A percentile compares a stretch with the other conserved stretches of the same genome.
phyloP scores from a whole-genome alignment of 1,284 basidiomycete genomes.

The Anthracocystis setariae region DNA sequence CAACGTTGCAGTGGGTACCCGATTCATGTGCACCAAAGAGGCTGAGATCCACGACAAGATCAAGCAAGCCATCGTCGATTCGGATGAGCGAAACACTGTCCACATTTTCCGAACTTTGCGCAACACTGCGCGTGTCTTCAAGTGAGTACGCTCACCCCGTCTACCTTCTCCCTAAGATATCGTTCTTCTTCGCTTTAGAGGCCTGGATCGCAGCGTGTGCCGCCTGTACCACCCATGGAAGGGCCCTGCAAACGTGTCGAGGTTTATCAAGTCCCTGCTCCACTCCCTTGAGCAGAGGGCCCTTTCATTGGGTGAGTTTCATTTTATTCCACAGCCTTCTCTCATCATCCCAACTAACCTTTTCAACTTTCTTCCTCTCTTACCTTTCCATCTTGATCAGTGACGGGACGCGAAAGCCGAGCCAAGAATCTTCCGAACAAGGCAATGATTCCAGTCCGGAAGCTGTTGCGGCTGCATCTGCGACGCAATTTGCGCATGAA shows the following conservation, averaged over 20 bases:
- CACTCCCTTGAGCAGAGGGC: conserved; percentile 5
- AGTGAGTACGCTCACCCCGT: conserved; percentile 66
- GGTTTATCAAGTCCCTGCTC: background rate
- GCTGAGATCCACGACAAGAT: conserved; percentile 88
- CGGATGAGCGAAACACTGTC: conserved; percentile 80
- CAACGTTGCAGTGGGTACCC: conserved; percentile 73
- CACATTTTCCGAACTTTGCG: conserved; percentile 86
- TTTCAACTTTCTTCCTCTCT: background rate
- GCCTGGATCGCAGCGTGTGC: background rate
- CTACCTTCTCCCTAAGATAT: background rate
- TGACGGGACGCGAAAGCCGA: conserved; percentile 16
- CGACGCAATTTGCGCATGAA: conserved; percentile 8
- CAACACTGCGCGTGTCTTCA: conserved; percentile 89
- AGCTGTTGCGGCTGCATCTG: background rate
- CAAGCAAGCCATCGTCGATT: conserved; percentile 86
- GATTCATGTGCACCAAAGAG: conserved; percentile 78
- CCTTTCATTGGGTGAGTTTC: conserved; percentile 41
- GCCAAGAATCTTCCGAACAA: conserved; percentile 3
- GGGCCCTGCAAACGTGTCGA: conserved; percentile 5
- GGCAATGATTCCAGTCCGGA: conserved; percentile 1
- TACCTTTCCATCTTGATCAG: conserved; percentile 1
- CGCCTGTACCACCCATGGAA: conserved; percentile 20
- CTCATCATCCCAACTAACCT: background rate
- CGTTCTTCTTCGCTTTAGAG: background rate
- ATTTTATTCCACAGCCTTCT: background rate